Conservation (phyloP, 2,329 filamentous ascomycete genomes). For the Verticillium nubilum region DNA sequence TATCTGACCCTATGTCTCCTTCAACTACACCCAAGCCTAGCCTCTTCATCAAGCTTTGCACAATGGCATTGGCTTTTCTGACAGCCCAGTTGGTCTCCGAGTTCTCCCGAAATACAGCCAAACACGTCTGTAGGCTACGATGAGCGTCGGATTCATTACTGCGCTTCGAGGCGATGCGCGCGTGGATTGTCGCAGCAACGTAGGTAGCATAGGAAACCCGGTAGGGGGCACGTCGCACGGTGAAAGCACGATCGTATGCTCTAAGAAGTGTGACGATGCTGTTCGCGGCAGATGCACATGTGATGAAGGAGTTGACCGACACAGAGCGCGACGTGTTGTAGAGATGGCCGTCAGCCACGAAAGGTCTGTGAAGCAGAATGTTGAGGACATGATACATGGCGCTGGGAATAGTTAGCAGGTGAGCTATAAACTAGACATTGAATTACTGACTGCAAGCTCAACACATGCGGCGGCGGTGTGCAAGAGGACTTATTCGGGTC, state of each 20-base stretch:
- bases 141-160: slow-evolving; percentile 31
- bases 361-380: slow-evolving; percentile 49
- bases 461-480: slow-evolving; percentile 36
- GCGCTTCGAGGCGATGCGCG: slow-evolving; percentile 42
- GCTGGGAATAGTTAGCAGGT: slow-evolving; percentile 8
- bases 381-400: slow-evolving; percentile 44
- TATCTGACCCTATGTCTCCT: background rate
- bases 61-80: slow-evolving; percentile 36
- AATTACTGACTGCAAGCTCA: slow-evolving; percentile 30
- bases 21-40: slow-evolving; percentile 24
- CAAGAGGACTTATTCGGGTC: slow-evolving; percentile 20
- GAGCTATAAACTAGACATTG: background rate
- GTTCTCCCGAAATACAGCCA: slow-evolving; percentile 41
- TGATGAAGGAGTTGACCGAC: slow-evolving; percentile 35
- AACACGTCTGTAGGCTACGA: slow-evolving; percentile 33
- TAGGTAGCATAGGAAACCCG: slow-evolving; percentile 51
- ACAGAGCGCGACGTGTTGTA: slow-evolving; percentile 33
- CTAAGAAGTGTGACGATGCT: slow-evolving; percentile 37
- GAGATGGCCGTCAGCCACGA: slow-evolving; percentile 43
- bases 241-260: slow-evolving; percentile 38
- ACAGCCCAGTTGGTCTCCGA: slow-evolving; percentile 45
- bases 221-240: slow-evolving; percentile 41
- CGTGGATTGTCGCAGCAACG: slow-evolving; percentile 46
- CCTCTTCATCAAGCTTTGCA: slow-evolving; percentile 38
- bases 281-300: slow-evolving; percentile 39